phyloP scores from a whole-genome alignment of 2,329 filamentous ascomycete species.

The Madurella mycetomatis region DNA sequence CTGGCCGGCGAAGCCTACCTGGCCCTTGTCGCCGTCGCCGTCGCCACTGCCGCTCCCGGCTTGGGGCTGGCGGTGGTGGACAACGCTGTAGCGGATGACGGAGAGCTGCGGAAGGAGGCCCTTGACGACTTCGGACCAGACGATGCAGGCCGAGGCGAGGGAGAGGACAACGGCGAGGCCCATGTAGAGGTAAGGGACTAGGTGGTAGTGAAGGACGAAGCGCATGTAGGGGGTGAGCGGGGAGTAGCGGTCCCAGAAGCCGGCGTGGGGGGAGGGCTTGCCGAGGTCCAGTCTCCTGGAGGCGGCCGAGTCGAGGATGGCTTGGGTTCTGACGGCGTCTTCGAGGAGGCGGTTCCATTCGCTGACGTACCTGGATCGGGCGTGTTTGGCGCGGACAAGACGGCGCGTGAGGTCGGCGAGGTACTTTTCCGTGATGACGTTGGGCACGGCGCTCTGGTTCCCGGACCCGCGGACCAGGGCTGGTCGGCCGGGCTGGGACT shows the following conservation, averaged over 20 bases:
- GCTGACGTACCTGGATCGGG: constrained; percentile 73
- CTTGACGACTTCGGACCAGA: constrained; percentile 93
- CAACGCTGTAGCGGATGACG: constrained; percentile 59
- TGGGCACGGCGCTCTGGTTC: constrained; percentile 52
- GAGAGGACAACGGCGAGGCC: constrained; percentile 63
- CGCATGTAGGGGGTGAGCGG: constrained; percentile 77
- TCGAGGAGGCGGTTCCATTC: constrained; percentile 81
- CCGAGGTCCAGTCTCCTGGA: constrained; percentile 78
- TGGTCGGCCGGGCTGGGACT: constrained; percentile 46
- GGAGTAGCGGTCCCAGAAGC: constrained; percentile 50
- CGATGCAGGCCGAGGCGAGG: constrained; percentile 72
- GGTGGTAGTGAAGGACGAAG: constrained; percentile 69
- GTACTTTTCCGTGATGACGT: constrained; percentile 88
- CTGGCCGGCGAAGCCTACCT: constrained; percentile 83
- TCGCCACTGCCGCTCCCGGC: too few species aligned
- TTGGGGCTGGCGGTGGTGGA: constrained; percentile 66
- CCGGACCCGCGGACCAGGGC: constrained; percentile 36
- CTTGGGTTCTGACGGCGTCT: constrained; percentile 69
- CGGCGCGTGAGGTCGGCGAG: constrained; percentile 83
- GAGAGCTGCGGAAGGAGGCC: constrained; percentile 73
- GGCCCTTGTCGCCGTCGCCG: constrained; percentile 54
- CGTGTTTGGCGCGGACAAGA: constrained; percentile 75
- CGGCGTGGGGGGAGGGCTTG: constrained; percentile 50
- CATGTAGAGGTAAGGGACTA: constrained; percentile 66
- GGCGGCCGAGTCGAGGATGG: constrained; percentile 75